Evolutionary conservation across 169 alveolate genomes (phyloP).

Genomic region (Plasmodium adleri): DNA sequence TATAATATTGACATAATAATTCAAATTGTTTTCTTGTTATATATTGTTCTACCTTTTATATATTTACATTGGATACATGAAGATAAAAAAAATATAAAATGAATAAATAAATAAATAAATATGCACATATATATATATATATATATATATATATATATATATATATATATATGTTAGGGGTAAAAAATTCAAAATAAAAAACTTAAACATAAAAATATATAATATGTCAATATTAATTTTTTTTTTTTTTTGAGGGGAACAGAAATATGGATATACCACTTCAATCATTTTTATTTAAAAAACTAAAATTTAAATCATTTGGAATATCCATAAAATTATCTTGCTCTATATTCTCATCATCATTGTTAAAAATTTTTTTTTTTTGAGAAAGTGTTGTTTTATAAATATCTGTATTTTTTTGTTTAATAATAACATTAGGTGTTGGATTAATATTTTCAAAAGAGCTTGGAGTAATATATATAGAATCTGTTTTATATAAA

Average conservation of each 20-base stretch:
- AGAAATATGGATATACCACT: neutral
- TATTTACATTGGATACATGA: neutral
- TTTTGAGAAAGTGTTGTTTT: neutral
- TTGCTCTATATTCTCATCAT: neutral
- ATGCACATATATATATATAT: neutral
- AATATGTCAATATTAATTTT: neutral
- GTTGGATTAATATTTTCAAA: neutral
- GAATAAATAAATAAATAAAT: neutral
- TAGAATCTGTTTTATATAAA: neutral
- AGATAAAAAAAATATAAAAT: neutral
- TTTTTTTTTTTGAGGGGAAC: too few species aligned
- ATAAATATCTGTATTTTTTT: neutral
- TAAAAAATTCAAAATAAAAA: neutral
- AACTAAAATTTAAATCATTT: slow-evolving; percentile 14
- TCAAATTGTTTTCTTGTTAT: neutral
- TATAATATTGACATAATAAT: too few species aligned
- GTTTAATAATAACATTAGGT: neutral
- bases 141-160: neutral
- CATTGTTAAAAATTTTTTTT: neutral
- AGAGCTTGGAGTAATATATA: neutral
- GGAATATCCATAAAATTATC: slow-evolving; percentile 3
- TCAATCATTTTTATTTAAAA: slow-evolving; percentile 16
- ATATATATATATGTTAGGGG: neutral
- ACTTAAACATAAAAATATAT: neutral
- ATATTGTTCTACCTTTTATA: neutral